Conservation (phyloP, 148 eudicot species). For the Suaeda aralocaspica region DNA sequence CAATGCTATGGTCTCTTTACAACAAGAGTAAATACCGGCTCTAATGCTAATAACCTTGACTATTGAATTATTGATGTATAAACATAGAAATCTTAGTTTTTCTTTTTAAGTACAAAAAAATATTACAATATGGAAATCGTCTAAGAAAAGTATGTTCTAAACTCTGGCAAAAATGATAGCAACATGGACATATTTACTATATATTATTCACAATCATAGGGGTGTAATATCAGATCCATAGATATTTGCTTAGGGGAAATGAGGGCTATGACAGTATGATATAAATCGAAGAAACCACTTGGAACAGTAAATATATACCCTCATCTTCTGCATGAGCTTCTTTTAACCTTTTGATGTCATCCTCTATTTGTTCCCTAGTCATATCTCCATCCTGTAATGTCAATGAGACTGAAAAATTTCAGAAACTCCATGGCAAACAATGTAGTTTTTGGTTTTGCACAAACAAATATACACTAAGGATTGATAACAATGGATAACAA, state of each 20-base stretch:
- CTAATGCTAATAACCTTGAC: not conserved
- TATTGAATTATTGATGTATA: no score
- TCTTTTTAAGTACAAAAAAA: no score
- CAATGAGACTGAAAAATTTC: not conserved
- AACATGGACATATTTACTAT: no score
- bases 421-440: not conserved
- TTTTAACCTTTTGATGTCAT: constrained; percentile 80
- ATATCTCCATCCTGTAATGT: constrained; percentile 70
- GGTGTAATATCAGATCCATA: not conserved
- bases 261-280: not conserved
- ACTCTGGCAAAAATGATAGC: no score
- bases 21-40: not conserved
- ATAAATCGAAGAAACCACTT: not conserved
- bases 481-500: not conserved
- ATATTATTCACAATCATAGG: not conserved
- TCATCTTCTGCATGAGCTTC: constrained; percentile 95
- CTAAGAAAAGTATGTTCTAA: not conserved
- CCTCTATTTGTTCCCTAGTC: constrained; percentile 94
- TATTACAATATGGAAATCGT: not conserved
- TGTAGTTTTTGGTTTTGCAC: no score
- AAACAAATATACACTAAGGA: not conserved
- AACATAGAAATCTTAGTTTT: no score
- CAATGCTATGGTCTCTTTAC: not conserved
- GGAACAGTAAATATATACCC: constrained; percentile 40
- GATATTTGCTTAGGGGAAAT: not conserved